A percentile compares a stretch with the other conserved stretches of the same genome.
Evolutionary conservation across 139 green algal genomes (phyloP).

Genomic region (Coelastrella sp.): DNA sequence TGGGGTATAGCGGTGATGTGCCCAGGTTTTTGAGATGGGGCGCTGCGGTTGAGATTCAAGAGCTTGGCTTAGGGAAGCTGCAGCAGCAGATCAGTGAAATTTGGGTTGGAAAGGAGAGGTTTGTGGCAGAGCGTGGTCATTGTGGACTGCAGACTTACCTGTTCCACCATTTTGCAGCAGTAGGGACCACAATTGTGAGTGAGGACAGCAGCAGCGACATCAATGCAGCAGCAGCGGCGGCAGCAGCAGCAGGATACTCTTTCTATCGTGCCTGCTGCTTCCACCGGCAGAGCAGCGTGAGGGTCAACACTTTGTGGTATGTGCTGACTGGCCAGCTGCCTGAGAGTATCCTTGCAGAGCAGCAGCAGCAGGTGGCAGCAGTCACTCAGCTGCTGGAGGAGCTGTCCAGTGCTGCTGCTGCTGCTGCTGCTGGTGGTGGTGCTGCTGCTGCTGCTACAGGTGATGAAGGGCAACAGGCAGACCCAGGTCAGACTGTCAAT

Average conservation of each 20-base stretch:
- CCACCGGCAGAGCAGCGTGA: background rate
- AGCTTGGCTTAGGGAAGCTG: background rate
- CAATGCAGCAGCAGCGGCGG: background rate
- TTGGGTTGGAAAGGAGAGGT: background rate
- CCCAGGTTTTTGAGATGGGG: conserved; percentile 18
- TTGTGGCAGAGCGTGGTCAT: conserved; percentile 5
- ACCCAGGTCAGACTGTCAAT: background rate
- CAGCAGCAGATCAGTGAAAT: conserved; percentile 1
- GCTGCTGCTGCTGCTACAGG: background rate
- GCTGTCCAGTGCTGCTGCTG: background rate
- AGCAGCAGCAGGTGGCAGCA: conserved; percentile 21
- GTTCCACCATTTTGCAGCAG: conserved; percentile 12
- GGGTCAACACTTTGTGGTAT: conserved; percentile 3
- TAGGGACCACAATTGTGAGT: background rate
- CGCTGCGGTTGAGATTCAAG: conserved; percentile 1
- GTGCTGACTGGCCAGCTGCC: conserved; percentile 41
- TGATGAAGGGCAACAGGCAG: background rate
- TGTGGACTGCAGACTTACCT: conserved; percentile 16
- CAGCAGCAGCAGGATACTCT: conserved; percentile 27
- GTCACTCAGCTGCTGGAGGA: background rate
- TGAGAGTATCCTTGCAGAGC: conserved; percentile 11
- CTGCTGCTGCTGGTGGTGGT: background rate
- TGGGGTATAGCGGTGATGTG: conserved; percentile 9
- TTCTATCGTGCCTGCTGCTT: conserved; percentile 30
- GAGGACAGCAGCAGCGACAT: background rate